Percentiles rank a stretch among this genome's conserved stretches.
Conservation (phyloP, 306 rosid genomes). For the Begonia peltatifolia region DNA sequence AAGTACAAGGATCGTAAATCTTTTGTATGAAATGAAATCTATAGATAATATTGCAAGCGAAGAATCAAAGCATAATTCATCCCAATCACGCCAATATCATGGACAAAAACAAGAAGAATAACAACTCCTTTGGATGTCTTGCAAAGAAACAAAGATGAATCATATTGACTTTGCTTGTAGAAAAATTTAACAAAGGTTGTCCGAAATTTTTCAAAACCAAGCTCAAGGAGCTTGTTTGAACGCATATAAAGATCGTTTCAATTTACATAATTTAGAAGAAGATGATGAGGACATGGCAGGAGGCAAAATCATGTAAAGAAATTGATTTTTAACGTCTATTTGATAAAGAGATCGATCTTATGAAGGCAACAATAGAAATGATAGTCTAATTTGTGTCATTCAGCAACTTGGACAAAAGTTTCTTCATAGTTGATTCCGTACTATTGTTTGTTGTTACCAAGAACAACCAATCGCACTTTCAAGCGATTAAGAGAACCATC, state of each 20-base stretch:
- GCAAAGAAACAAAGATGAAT: too few species aligned
- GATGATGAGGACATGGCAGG: not conserved
- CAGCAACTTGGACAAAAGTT: not conserved
- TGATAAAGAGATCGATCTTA: not conserved
- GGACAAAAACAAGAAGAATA: too few species aligned
- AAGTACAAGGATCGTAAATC: too few species aligned
- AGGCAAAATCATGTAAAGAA: not conserved
- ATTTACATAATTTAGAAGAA: not conserved
- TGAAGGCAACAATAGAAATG: not conserved
- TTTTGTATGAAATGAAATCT: too few species aligned
- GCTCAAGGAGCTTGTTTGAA: not conserved
- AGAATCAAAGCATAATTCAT: too few species aligned
- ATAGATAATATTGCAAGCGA: too few species aligned
- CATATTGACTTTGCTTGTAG: too few species aligned
- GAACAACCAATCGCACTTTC: not conserved
- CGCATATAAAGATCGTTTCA: not conserved
- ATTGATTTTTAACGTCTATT: not conserved
- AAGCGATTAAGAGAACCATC: not conserved
- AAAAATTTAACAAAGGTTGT: not conserved
- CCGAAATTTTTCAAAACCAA: not conserved
- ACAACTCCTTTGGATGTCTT: too few species aligned
- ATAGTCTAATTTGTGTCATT: not conserved
- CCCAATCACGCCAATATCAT: too few species aligned
- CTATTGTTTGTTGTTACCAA: not conserved
- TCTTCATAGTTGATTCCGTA: constrained; percentile 2